Evolutionary conservation across 83 land plant genomes (phyloP), one percentile per base, ranked within the genome.

Genomic region (Picea engelmannii): DNA sequence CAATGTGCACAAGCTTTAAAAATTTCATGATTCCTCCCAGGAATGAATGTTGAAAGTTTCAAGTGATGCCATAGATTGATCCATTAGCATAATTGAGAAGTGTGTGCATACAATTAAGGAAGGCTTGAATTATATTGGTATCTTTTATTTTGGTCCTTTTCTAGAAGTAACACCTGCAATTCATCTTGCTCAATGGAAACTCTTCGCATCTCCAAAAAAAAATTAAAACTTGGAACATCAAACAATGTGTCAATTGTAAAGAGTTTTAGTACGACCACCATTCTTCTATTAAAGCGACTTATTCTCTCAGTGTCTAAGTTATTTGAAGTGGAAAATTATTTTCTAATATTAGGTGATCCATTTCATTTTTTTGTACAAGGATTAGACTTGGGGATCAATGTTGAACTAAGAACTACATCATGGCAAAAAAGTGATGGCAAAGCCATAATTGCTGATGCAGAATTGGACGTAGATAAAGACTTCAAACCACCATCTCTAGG

Each of bases 381-480:
- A 25, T 77, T 58, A 15, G 79, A 24, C 35, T 75, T 25, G 59
- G 83, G 65, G 31, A 47, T 65, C 3, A 60, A 69, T 79, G 67
- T 44, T 69, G 25, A 60, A 70, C 12, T 64, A 38, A 16, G 62
- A 18, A 78, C 69, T 70, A 70, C 70, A 73, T 23, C 86, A 2
- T 21, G 5, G 66, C 9, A 23, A 9, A 27, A 71, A 17, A 71
- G 35, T 76, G 80, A 47, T 58, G 66, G 24, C 35, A 66, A 62
- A 47, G 73, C 25, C 17, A 82, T 85, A 20, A 84, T 90, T 82
- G 62, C 90, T 61, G 96, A 94, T 79, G 78, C 88, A 75, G 95
- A 94, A 35, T 74, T 94, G 80, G 96, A 94, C 80, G 84, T 67
- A 4, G 82, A 38, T 76, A 76, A 85, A 10, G 88, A 82, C 40